These are phyloP conservation scores for Syncephalis plumigaleata DNA, from an alignment of 371 early-diverging fungal genomes.

Conservation along the genomic window DNA sequence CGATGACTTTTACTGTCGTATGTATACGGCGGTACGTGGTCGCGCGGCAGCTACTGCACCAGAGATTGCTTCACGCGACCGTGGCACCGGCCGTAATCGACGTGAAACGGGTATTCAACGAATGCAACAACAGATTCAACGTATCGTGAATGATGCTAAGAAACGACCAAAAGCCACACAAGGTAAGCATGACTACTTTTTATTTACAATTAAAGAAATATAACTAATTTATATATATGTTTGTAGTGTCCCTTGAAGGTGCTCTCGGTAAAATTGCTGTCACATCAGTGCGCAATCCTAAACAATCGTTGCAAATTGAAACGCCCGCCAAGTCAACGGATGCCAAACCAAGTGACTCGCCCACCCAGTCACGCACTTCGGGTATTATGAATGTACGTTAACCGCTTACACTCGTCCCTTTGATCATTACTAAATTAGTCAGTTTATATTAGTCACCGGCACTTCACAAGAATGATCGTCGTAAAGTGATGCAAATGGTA, in stretches of 20 bases:
- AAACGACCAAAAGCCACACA: constrained; percentile 63
- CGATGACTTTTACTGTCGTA: constrained; percentile 90
- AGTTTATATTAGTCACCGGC: constrained; percentile 6
- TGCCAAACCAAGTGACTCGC: not conserved
- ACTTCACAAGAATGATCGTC: constrained; percentile 18
- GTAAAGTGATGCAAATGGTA: constrained; percentile 44
- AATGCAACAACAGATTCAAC: constrained; percentile 86
- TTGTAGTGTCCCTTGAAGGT: constrained; percentile 62
- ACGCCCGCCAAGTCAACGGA: constrained; percentile 3
- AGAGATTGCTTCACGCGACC: constrained; percentile 6
- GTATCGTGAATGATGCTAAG: constrained; percentile 80
- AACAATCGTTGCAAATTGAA: constrained; percentile 65
- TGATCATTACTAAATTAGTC: too few species aligned
- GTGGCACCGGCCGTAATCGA: constrained; percentile 3
- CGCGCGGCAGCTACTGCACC: constrained; percentile 8
- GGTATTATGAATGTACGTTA: not conserved
- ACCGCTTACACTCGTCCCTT: too few species aligned
- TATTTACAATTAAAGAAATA: not conserved
- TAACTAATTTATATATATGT: not conserved
- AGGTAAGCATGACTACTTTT: constrained; percentile 7
- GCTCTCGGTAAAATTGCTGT: constrained; percentile 88
- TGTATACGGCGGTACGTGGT: constrained; percentile 24
- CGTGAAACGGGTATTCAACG: constrained; percentile 32
- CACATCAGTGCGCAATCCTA: constrained; percentile 74
- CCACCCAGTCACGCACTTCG: not conserved